phyloP scores from a whole-genome alignment of 1,284 basidiomycete species.

The Ceratobasidium sp. region DNA sequence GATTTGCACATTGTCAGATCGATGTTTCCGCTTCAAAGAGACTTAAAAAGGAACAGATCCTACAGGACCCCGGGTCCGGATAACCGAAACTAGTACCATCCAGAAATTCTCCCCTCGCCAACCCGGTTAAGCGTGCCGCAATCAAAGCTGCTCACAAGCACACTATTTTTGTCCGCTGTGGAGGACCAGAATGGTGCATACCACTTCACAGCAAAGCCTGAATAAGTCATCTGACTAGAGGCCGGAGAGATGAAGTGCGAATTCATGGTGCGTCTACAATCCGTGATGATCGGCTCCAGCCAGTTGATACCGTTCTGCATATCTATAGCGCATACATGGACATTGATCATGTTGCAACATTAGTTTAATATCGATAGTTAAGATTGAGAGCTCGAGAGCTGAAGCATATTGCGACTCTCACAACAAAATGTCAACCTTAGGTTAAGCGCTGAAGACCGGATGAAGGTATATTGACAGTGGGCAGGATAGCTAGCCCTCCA shows the following conservation, averaged over 20 bases:
- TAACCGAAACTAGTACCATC: neutral
- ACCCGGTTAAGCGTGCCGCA: neutral
- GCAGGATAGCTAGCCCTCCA: neutral
- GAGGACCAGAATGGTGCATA: neutral
- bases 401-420: neutral
- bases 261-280: neutral
- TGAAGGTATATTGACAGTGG: neutral
- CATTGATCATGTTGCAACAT: neutral
- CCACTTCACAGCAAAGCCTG: neutral
- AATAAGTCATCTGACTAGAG: neutral
- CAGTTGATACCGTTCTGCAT: neutral
- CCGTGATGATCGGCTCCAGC: neutral
- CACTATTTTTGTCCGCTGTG: neutral
- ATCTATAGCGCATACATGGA: neutral
- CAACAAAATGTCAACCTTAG: neutral
- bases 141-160: neutral
- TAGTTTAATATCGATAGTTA: neutral
- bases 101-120: neutral
- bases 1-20: conserved; percentile 4
- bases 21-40: conserved; percentile 7
- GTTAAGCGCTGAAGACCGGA: neutral
- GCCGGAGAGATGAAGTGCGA: neutral
- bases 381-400: neutral
- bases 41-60: conserved; percentile 8
- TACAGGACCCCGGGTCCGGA: neutral